Evolutionary conservation across 2,329 filamentous ascomycete species (phyloP).

Genomic region (Fusarium sp.): DNA sequence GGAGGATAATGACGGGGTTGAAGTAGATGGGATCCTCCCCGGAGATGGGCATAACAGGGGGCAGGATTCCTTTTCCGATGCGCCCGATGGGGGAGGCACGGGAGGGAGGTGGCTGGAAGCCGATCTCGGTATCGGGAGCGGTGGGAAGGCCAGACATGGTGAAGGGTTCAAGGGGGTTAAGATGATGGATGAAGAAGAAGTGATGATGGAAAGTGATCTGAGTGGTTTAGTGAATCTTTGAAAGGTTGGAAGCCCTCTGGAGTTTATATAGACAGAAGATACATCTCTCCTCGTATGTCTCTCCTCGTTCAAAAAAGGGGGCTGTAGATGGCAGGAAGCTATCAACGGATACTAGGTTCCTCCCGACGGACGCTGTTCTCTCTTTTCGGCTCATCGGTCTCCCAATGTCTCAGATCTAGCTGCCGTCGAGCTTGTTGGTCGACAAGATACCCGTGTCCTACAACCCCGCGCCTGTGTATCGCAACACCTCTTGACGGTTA

Average conservation of each 20-base stretch:
- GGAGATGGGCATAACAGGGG: conserved; percentile 6
- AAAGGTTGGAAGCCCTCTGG: neutral
- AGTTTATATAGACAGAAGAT: conserved; percentile 6
- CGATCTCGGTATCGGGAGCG: conserved; percentile 35
- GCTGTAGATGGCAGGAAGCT: neutral
- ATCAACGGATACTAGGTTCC: neutral
- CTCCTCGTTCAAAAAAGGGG: neutral
- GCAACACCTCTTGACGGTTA: neutral
- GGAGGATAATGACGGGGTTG: conserved; percentile 41
- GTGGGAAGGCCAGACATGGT: conserved; percentile 42
- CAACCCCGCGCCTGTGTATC: conserved; percentile 6
- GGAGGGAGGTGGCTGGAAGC: conserved; percentile 38
- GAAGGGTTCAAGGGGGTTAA: neutral
- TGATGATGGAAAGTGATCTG: neutral
- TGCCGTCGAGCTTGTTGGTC: neutral
- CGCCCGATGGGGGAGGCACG: conserved; percentile 1
- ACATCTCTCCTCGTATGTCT: neutral
- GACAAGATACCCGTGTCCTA: neutral
- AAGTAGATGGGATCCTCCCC: conserved; percentile 19
- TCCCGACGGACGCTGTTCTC: neutral
- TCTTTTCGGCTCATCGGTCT: neutral
- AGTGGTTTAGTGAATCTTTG: neutral
- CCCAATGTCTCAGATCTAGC: conserved; percentile 1
- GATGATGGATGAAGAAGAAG: neutral
- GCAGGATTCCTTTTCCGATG: neutral